phyloP scores from a whole-genome alignment of 257 asterid species.

The Forsythia suspensa region DNA sequence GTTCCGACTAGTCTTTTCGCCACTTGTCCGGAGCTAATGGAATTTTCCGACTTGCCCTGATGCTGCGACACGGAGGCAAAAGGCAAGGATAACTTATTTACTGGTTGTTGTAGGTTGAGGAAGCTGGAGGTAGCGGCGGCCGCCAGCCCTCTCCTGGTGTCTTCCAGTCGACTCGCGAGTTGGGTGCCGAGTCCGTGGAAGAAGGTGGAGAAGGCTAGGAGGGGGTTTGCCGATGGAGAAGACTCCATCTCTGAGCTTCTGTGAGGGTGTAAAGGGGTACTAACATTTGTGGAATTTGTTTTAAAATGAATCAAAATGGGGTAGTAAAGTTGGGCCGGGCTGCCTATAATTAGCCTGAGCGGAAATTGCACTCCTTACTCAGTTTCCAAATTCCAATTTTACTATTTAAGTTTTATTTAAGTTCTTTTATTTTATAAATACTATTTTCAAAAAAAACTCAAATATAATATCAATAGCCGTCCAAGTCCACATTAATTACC shows the following conservation, averaged over 20 bases:
- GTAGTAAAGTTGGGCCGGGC: neutral
- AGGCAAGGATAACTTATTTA: conserved; percentile 32
- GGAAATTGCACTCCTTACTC: no score
- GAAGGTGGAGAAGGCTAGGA: conserved; percentile 62
- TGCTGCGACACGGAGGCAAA: conserved; percentile 85
- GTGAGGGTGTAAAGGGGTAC: neutral
- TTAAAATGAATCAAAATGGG: neutral
- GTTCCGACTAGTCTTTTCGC: conserved; percentile 84
- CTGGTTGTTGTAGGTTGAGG: conserved; percentile 18
- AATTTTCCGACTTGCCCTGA: conserved; percentile 32
- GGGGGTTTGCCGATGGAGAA: conserved; percentile 51
- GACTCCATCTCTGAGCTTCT: conserved; percentile 45
- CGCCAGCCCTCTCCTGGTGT: conserved; percentile 49
- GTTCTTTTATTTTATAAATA: no score
- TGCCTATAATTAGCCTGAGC: neutral
- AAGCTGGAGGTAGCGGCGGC: conserved; percentile 36
- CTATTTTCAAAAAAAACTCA: no score
- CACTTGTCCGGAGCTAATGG: conserved; percentile 58
- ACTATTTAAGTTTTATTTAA: no score
- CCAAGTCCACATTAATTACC: no score
- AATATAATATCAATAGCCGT: no score
- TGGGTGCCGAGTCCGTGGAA: conserved; percentile 65
- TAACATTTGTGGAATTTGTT: neutral
- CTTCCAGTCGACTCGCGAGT: conserved; percentile 59
- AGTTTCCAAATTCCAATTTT: no score